These are phyloP conservation scores for Nidula microcarpa DNA, from an alignment of 768 basidiomycete species.

Conservation along the genomic window DNA sequence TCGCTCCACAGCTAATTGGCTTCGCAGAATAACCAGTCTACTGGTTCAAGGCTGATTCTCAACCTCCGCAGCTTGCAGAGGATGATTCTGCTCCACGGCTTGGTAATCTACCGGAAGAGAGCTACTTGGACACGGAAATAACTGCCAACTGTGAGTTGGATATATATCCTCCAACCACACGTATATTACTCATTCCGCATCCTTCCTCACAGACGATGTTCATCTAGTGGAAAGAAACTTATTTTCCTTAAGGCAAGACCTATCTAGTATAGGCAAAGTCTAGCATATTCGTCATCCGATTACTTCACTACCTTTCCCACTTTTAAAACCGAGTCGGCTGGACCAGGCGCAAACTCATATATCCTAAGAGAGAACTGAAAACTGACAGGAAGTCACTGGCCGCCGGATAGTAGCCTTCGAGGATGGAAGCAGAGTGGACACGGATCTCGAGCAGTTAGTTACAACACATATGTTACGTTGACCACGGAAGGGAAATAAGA, in stretches of 20 bases:
- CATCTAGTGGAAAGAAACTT: neutral
- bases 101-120: neutral
- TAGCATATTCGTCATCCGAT: neutral
- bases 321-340: no score
- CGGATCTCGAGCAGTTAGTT: no score
- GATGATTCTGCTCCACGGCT: neutral
- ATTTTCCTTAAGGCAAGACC: neutral
- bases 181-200: neutral
- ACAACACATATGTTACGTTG: no score
- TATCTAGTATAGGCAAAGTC: neutral
- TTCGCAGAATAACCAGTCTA: constrained; percentile 25
- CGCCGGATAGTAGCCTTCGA: no score
- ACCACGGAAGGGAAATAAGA: no score
- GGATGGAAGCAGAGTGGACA: no score
- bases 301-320: no score
- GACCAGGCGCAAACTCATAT: no score
- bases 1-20: no score
- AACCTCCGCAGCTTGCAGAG: constrained; percentile 15
- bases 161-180: neutral
- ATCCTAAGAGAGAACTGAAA: no score
- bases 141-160: neutral
- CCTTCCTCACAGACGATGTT: neutral
- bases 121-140: neutral
- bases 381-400: no score
- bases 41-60: constrained; percentile 36